Evolutionary conservation across 2,329 filamentous ascomycete genomes (phyloP).

Genomic region (Neofusicoccum umdonicola): DNA sequence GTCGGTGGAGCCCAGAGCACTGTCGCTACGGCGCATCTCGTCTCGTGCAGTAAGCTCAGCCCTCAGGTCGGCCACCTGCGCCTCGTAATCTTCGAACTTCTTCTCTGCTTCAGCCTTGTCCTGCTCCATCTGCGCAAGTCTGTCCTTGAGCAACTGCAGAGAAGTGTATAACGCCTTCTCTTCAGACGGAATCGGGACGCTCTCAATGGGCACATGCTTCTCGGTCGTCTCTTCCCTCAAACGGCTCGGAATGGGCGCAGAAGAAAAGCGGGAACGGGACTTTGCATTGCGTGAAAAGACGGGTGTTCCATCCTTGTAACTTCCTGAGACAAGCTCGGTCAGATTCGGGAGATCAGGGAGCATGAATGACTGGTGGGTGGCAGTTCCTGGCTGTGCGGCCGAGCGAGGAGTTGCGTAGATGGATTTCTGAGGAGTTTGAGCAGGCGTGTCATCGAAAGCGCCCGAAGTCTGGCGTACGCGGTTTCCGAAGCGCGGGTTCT

Average conservation of each 20-base stretch:
- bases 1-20: conserved; percentile 45
- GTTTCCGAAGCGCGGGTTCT: conserved; percentile 57
- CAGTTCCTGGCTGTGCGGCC: conserved; percentile 35
- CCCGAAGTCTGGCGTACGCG: conserved; percentile 42
- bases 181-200: conserved; percentile 58
- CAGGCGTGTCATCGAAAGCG: conserved; percentile 19
- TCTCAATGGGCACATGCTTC: conserved; percentile 49
- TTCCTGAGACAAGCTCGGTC: conserved; percentile 60
- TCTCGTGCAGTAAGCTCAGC: conserved; percentile 45
- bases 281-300: conserved; percentile 53
- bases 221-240: conserved; percentile 7
- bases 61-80: conserved; percentile 52
- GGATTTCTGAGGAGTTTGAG: conserved; percentile 23
- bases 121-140: conserved; percentile 55
- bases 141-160: conserved; percentile 57
- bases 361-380: conserved; percentile 59
- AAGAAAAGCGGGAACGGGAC: conserved; percentile 55
- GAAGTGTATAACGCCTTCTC: conserved; percentile 64
- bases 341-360: conserved; percentile 61
- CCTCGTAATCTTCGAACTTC: conserved; percentile 50
- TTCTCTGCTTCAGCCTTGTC: conserved; percentile 53
- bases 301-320: conserved; percentile 57
- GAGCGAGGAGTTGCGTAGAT: conserved; percentile 24
- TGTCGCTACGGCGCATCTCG: conserved; percentile 44
- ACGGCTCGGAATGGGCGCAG: conserved; percentile 36